Evolutionary conservation across 2,329 filamentous ascomycete genomes (phyloP).

Genomic region (Cadophora sp.): DNA sequence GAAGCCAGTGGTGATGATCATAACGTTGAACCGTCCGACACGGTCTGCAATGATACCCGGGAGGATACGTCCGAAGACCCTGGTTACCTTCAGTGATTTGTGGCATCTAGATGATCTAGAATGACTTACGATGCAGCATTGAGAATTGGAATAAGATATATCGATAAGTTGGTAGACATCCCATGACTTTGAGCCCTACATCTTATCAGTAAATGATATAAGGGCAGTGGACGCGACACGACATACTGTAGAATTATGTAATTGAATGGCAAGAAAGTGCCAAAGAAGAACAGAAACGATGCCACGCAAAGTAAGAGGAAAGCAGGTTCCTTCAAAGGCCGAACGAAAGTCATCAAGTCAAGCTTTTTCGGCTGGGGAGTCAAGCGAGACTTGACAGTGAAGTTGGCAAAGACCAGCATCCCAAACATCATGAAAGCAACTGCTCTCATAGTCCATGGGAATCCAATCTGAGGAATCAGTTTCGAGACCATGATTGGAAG

Average conservation of each 20-base stretch:
- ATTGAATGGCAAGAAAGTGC: slow-evolving; percentile 60
- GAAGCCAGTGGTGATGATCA: slow-evolving; percentile 54
- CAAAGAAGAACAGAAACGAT: slow-evolving; percentile 55
- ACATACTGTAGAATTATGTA: slow-evolving; percentile 48
- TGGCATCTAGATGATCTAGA: background rate
- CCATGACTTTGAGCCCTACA: slow-evolving; percentile 52
- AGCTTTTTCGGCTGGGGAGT: slow-evolving; percentile 48
- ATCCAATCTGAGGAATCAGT: slow-evolving; percentile 59
- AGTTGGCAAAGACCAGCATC: slow-evolving; percentile 57
- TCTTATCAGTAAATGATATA: slow-evolving; percentile 32
- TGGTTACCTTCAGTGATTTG: slow-evolving; percentile 32
- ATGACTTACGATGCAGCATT: slow-evolving; percentile 52
- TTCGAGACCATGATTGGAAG: slow-evolving; percentile 66
- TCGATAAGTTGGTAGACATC: slow-evolving; percentile 54
- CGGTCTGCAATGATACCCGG: slow-evolving; percentile 60
- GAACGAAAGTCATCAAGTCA: slow-evolving; percentile 45
- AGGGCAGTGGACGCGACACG: background rate
- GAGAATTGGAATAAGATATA: slow-evolving; percentile 60
- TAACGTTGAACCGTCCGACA: slow-evolving; percentile 59
- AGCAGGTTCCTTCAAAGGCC: slow-evolving; percentile 48
- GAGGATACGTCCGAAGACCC: slow-evolving; percentile 61
- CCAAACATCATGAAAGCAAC: slow-evolving; percentile 62
- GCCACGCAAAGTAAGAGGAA: slow-evolving; percentile 48
- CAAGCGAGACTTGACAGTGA: slow-evolving; percentile 59
- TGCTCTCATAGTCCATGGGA: slow-evolving; percentile 63